These are phyloP conservation scores for Butyriboletus loyo DNA, from an alignment of 768 basidiomycete genomes.

Conservation along the genomic window DNA sequence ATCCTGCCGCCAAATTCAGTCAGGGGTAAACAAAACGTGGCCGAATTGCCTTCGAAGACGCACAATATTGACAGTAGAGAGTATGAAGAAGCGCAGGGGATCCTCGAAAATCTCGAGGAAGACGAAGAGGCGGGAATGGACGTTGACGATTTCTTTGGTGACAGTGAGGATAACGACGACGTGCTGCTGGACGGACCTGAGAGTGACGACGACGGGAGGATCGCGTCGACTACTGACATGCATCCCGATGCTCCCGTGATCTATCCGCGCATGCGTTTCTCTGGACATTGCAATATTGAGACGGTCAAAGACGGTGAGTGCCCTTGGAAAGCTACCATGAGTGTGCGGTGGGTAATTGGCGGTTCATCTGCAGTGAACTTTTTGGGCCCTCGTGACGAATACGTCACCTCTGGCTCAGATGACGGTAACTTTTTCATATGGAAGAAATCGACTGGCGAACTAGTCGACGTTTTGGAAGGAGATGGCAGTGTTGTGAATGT, in stretches of 20 bases:
- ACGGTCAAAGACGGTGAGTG: slow-evolving; percentile 84
- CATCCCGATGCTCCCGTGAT: slow-evolving; percentile 48
- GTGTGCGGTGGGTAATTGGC: neutral
- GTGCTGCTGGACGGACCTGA: slow-evolving; percentile 25
- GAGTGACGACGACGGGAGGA: slow-evolving; percentile 32
- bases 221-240: slow-evolving; percentile 19
- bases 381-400: slow-evolving; percentile 75
- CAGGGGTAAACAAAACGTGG: neutral
- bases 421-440: slow-evolving; percentile 88
- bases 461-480: slow-evolving; percentile 81
- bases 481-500: slow-evolving; percentile 82
- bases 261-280: slow-evolving; percentile 59
- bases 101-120: slow-evolving; percentile 3
- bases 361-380: slow-evolving; percentile 64
- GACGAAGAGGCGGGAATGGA: slow-evolving; percentile 29
- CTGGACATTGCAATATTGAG: slow-evolving; percentile 72
- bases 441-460: slow-evolving; percentile 60
- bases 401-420: slow-evolving; percentile 79
- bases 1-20: slow-evolving; percentile 31
- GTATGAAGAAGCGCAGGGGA: slow-evolving; percentile 1
- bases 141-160: slow-evolving; percentile 28
- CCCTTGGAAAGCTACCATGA: neutral
- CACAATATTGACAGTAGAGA: neutral
- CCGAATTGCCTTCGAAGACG: neutral
- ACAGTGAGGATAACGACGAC: slow-evolving; percentile 28